These are phyloP conservation scores for Penicillium sp. DNA, from an alignment of 2,329 filamentous ascomycete genomes.

Conservation along the genomic window DNA sequence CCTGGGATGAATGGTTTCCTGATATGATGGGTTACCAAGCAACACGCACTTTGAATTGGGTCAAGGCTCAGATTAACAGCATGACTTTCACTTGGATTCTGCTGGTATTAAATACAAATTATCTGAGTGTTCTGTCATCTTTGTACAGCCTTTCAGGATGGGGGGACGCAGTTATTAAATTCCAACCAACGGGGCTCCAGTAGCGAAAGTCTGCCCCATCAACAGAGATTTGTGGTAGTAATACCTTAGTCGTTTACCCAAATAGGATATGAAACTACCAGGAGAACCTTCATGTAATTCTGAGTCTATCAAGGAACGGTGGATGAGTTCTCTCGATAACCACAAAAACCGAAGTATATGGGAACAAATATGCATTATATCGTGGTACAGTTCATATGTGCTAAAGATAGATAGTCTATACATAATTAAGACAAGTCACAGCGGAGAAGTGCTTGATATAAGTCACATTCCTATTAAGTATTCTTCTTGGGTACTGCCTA, in stretches of 20 bases:
- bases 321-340: no score
- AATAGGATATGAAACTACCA: background rate
- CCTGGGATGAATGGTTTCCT: background rate
- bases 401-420: no score
- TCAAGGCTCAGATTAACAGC: background rate
- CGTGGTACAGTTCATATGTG: no score
- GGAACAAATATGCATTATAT: no score
- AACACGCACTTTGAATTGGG: background rate
- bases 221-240: background rate
- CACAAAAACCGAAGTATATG: no score
- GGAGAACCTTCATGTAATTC: background rate
- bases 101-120: background rate
- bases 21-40: background rate
- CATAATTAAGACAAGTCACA: no score
- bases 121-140: background rate
- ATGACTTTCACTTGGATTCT: background rate
- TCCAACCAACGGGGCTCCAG: background rate
- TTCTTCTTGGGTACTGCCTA: no score
- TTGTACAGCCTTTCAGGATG: background rate
- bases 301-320: no score
- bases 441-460: no score
- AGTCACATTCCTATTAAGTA: no score
- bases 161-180: background rate
- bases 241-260: background rate
- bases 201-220: background rate